Evolutionary conservation across 306 rosid genomes (phyloP), one percentile per base, ranked within the genome.

Genomic region (Glycine soja): DNA sequence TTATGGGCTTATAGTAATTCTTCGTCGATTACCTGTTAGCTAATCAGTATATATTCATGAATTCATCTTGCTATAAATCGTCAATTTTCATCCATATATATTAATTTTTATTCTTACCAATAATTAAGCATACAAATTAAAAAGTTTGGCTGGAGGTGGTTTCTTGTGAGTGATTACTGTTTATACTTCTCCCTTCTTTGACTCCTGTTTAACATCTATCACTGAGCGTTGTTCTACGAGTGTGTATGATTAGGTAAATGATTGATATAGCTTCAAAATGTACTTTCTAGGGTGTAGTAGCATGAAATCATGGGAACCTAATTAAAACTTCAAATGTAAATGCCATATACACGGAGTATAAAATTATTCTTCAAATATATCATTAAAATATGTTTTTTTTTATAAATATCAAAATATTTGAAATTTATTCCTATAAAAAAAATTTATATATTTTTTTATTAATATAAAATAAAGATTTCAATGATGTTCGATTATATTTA

Each of bases 191-290:
- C 75, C 7, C 7, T 70, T 70, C 24, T 51, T 72, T 32, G n/a
- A 36, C 51, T 53, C 14, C 42, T 11, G 40, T 12, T 47, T 70
- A 18, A 18, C 3, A 45, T 68, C 4, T 30, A 54, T 54, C 38
- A 9, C 9, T 9, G 3, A 47, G 53, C 10, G 73, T 68, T 45
- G 15, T 69, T 69, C 24, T 42, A 15, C 3, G 52, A 65, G 32
- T 18, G 14, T 8, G 10, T 24, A 24, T 47, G 74, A 18, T 68
- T 45, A 70, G 2, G 57, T 11, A 59, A 58, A 45, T 43, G 70
- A 45, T 69, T 69, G 82, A 54, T 43, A 78, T 43, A 78, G 70
- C 75, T 78, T 67, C 15, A 19, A 1, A 64, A 34, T 3, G 53
- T 56, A 13, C 46, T 66, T 67, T 40, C 2, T 53, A 64, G 74